phyloP scores from a whole-genome alignment of 2,329 filamentous ascomycete species.

The Bertia moriformis region DNA sequence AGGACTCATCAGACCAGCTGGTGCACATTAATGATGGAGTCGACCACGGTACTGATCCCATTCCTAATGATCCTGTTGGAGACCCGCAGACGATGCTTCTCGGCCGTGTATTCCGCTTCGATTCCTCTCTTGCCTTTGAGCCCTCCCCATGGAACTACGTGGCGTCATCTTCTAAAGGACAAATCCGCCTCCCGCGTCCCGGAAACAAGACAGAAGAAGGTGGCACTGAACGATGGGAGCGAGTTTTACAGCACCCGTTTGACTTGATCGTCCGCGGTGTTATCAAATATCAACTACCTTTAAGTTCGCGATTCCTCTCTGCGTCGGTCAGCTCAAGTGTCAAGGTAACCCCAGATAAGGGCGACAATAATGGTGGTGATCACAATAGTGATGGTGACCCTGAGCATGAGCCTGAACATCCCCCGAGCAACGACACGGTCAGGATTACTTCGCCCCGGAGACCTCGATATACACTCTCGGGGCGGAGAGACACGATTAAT shows the following conservation, averaged over 20 bases:
- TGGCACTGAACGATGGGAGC: conserved; percentile 50
- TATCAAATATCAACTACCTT: conserved; percentile 31
- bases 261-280: conserved; percentile 52
- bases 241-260: conserved; percentile 49
- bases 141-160: conserved; percentile 41
- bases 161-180: conserved; percentile 38
- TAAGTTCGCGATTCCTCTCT: neutral
- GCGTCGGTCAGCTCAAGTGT: neutral
- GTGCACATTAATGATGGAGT: conserved; percentile 4
- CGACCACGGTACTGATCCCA: conserved; percentile 10
- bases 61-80: conserved; percentile 30
- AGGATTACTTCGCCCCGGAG: neutral
- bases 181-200: conserved; percentile 43
- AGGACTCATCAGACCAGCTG: neutral
- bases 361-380: neutral
- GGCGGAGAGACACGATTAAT: neutral
- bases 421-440: neutral
- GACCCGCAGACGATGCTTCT: conserved; percentile 49
- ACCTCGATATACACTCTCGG: too few species aligned
- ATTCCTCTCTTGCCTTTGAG: conserved; percentile 50
- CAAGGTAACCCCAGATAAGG: conserved; percentile 4
- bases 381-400: neutral
- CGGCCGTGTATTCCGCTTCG: conserved; percentile 48
- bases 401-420: too few species aligned
- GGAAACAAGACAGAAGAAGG: conserved; percentile 55